Base-by-base conservation (phyloP, 2,329 filamentous ascomycete species). In the Exophiala alcalophila region DNA sequence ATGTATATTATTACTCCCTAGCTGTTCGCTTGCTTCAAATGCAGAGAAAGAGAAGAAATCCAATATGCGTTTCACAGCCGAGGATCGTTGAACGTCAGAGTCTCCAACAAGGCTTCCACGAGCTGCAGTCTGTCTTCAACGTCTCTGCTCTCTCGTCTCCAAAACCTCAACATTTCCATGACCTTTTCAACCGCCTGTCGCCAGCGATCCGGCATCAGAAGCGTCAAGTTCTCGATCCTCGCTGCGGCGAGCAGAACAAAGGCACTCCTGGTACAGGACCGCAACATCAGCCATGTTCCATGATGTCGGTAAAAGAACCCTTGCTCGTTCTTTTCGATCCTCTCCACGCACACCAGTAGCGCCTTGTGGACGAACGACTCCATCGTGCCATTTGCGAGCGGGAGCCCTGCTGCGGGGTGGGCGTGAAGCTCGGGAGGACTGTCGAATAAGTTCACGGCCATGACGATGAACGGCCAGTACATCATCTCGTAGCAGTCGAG, bases 401-500 rank as follows among this genome's bases (percentile, higher is more conserved):
- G 61, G 44, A 12, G 49, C 55, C 2, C 57, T 43, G 9, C 62
- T 61, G 31, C 65, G 0, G 65, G 53, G 14, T 62, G 47, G 15
- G 55, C 54, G 20, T 57, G 29, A n/a, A n/a, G 23, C 7, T 25
- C n/a, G 23, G 23, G 23, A n/a, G 7, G 7, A n/a, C 7, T 25
- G 23, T n/a, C n/a, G n/a, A n/a, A n/a, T n/a, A n/a, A 49, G 10
- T 60, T 42, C 12, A 64, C 57, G 5, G 56, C 57, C 26, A 60
- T 58, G 1, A 59, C 56, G 20, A 65, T 53, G 27, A 63, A 65
- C 4, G 60, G 61, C 55, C 61, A 65, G 43, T 65, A 65, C 53
- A 65, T 65, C 54, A 59, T 60, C 43, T 65, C 62, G 27, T 64
- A 61, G 42, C 61, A 65, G 43, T 65, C 61, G 11, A 64, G 55